A percentile compares a stretch with the other conserved stretches of the same genome.
These are phyloP conservation scores for Penicillium taxi DNA, from an alignment of 495 filamentous ascomycete genomes.

Conservation along the genomic window DNA sequence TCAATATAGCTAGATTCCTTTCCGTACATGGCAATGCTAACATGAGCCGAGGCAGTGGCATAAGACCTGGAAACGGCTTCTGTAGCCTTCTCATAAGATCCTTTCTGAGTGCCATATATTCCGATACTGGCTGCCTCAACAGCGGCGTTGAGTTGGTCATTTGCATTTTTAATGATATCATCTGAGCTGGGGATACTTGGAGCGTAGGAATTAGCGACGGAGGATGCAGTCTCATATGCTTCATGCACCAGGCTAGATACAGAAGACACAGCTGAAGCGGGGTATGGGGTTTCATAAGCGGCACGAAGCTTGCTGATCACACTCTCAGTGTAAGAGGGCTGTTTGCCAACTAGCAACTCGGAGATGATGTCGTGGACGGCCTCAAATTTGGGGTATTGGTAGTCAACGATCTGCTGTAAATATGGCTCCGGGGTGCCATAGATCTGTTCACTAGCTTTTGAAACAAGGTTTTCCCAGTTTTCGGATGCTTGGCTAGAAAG, in stretches of 20 bases:
- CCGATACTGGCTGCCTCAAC: conserved; percentile 54
- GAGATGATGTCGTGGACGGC: conserved; percentile 65
- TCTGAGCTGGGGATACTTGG: conserved; percentile 54
- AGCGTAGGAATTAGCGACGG: conserved; percentile 40
- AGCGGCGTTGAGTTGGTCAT: conserved; percentile 48
- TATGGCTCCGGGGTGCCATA: conserved; percentile 68
- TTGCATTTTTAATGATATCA: conserved; percentile 48
- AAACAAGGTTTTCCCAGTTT: conserved; percentile 62
- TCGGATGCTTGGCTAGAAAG: conserved; percentile 45
- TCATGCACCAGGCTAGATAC: conserved; percentile 50
- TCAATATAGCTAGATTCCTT: conserved; percentile 43
- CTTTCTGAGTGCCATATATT: conserved; percentile 52
- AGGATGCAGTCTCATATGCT: conserved; percentile 50
- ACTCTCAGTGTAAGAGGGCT: conserved; percentile 76
- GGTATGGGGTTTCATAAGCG: conserved; percentile 54
- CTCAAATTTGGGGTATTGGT: conserved; percentile 52
- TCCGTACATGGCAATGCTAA: conserved; percentile 51
- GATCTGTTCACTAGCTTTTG: conserved; percentile 59
- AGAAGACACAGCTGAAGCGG: conserved; percentile 35
- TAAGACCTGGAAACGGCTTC: conserved; percentile 44
- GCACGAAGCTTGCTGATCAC: conserved; percentile 62
- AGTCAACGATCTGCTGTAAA: conserved; percentile 44
- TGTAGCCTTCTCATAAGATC: conserved; percentile 45
- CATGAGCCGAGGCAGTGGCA: conserved; percentile 38
- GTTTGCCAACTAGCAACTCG: conserved; percentile 68